Percentiles rank a stretch among this genome's conserved stretches.
Evolutionary conservation across 805 yeast species (phyloP).

Genomic region (Barnettozyma siamensis): DNA sequence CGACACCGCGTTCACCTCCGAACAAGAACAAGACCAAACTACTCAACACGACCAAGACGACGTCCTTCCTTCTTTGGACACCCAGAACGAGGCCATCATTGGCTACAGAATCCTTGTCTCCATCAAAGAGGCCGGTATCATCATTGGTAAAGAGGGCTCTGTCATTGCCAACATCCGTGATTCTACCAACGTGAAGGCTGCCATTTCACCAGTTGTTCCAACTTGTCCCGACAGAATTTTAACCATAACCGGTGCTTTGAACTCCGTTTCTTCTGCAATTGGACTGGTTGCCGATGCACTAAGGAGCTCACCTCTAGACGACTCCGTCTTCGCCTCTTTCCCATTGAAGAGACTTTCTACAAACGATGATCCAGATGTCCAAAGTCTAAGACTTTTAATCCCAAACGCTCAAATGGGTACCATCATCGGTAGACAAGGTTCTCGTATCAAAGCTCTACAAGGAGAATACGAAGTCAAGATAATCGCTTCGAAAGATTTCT

Average conservation of each 20-base stretch:
- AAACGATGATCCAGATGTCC: conserved; percentile 40
- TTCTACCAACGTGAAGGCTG: conserved; percentile 75
- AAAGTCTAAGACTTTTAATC: conserved; percentile 61
- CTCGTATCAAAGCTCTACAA: conserved; percentile 73
- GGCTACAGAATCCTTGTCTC: conserved; percentile 55
- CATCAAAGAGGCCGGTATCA: conserved; percentile 83
- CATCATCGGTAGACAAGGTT: conserved; percentile 79
- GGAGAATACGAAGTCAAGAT: conserved; percentile 64
- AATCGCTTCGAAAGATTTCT: conserved; percentile 81
- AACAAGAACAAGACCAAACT: conserved; percentile 3
- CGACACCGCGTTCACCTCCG: conserved; percentile 21
- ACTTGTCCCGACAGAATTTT: conserved; percentile 81
- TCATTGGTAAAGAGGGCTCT: conserved; percentile 80
- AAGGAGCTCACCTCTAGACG: conserved; percentile 36
- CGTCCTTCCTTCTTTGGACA: conserved; percentile 20
- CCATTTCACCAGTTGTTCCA: conserved; percentile 72
- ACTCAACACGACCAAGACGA: background rate
- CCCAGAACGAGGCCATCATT: conserved; percentile 22
- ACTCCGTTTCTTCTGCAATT: conserved; percentile 62
- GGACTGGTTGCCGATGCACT: conserved; percentile 65
- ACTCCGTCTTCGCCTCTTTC: conserved; percentile 41
- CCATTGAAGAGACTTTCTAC: conserved; percentile 57
- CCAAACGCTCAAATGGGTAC: conserved; percentile 88
- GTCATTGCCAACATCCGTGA: conserved; percentile 73
- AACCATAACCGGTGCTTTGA: conserved; percentile 70